Base-by-base conservation (phyloP, 805 yeast genomes). In the Candida corydali region DNA sequence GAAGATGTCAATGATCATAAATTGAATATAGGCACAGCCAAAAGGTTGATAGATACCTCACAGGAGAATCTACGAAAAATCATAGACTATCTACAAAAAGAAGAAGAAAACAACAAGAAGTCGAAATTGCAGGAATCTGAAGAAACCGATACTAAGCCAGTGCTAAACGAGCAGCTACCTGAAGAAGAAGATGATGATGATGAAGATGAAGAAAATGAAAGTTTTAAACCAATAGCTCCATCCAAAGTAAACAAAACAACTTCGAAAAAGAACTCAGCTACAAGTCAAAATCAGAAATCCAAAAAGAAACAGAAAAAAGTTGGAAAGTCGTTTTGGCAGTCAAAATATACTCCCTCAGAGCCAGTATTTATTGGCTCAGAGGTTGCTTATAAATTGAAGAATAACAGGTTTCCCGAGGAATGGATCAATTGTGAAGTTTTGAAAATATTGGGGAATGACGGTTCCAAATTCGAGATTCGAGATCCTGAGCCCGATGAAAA, bases 401-500 rank as follows among this genome's bases (percentile, higher is more conserved):
- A 32, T 17, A 80, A 76, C 49, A 70, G 82, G 26, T 82, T 80
- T 32, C 70, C 76, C n/a, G 89, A 82, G 34, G 98, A 91, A 54
- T 93, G 98, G 98, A 87, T 93, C 48, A 96, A 86, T 56, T 93
- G 98, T 63, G 87, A 84, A 51, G 95, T 93, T 11, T 75, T 81
- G 18, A 79, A 76, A 46, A 78, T 91, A 3, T 60, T 78, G n/a
- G 76, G 77, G 1, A 76, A 76, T 1, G 95, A 86, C 46, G 91
- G 93, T 1, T 64, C 47, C 5, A 71, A 76, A 40, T 88, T 82
- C 55, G 98, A 93, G 59, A 89, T 93, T n/a, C 78, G 86, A 49
- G 98, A 93, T 57, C 96, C 98, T 0, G 98, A 93, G 52, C 98
- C 98, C 0, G 98, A 93, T 52, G 98, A 91, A 51, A 75, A 80